phyloP scores from a whole-genome alignment of 225 moss, liverwort and hornwort species.

The Antitrichia curtipendula region DNA sequence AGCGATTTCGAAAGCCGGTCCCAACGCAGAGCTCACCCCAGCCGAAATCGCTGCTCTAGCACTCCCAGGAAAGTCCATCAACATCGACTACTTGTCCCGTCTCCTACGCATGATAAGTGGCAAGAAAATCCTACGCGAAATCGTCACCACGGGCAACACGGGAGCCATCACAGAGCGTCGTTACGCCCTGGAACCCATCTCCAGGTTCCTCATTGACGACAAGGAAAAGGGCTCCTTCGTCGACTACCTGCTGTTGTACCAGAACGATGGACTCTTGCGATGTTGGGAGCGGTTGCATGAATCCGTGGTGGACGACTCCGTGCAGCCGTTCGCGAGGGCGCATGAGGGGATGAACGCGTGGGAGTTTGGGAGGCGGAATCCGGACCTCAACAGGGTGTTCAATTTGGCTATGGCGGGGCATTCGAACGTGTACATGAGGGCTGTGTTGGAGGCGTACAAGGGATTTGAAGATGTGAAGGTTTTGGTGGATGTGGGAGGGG shows the following conservation, averaged over 20 bases:
- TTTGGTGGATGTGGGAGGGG: background rate
- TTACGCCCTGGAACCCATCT: slow-evolving; percentile 5
- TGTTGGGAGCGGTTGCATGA: background rate
- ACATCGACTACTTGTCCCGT: background rate
- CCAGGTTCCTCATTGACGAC: slow-evolving; percentile 4
- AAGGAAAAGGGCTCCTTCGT: background rate
- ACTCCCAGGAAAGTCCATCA: background rate
- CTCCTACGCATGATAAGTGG: slow-evolving; percentile 14
- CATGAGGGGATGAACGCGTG: background rate
- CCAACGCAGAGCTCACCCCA: background rate
- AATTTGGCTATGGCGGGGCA: slow-evolving; percentile 18
- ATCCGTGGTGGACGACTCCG: background rate
- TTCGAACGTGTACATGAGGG: background rate
- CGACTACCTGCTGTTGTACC: background rate
- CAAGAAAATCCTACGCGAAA: background rate
- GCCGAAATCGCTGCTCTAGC: slow-evolving; percentile 3
- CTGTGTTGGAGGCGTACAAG: slow-evolving; percentile 5
- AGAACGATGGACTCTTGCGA: background rate
- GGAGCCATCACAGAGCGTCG: background rate
- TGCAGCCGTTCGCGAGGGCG: background rate
- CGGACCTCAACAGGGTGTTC: background rate
- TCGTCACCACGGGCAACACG: background rate
- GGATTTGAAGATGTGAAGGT: background rate
- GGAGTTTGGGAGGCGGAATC: background rate
- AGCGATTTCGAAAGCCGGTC: background rate